Evolutionary conservation across 176 grass and related monocot species (phyloP), one percentile per base, ranked within the genome.

Genomic region (Hsuehochloa calcarea): DNA sequence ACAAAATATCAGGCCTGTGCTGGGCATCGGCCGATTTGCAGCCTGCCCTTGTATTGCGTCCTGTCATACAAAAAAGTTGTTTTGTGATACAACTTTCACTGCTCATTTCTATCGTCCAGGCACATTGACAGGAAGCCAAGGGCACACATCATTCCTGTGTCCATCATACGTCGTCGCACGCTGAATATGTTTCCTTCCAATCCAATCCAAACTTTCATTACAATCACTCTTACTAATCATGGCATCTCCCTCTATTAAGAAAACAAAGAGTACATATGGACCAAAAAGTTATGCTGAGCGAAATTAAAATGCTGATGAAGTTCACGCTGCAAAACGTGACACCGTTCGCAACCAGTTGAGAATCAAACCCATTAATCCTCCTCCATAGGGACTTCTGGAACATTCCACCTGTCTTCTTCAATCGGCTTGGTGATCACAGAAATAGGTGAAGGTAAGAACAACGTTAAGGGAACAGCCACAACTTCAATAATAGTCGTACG

Each of bases 341-440:
- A 7, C 15, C 3, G 1, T 5, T 38, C 5, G 0, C 13, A 14
- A 1, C 3, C 0, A 35, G 55, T 23, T 22, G 5, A 10, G 7
- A 49, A 26, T 17, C 23, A 16, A 84, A 84, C 70, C 23, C 34
- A 80, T 80, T 64, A 97, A 49, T 97, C 89, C 49, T 97, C 92
- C 87, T 94, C 95, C 95, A 94, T 97, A 34, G 92, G 95, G 16
- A 97, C 92, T 44, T 92, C 81, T 20, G 95, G 95, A 9, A 92
- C 47, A 52, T 94, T 82, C 95, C 95, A 94, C 67, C 85, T 90
- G 64, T 93, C 95, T 86, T 97, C 95, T 29, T 93, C 84, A 1
- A 97, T 94, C 46, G 92, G 92, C 45, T 94, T 94, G 22, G 82
- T 94, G 62, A 94, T 85, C 13, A 97, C 84, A 15, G 80, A 94